Evolutionary conservation across 1,284 basidiomycete species (phyloP).

Genomic region (Malassezia pachydermatis): DNA sequence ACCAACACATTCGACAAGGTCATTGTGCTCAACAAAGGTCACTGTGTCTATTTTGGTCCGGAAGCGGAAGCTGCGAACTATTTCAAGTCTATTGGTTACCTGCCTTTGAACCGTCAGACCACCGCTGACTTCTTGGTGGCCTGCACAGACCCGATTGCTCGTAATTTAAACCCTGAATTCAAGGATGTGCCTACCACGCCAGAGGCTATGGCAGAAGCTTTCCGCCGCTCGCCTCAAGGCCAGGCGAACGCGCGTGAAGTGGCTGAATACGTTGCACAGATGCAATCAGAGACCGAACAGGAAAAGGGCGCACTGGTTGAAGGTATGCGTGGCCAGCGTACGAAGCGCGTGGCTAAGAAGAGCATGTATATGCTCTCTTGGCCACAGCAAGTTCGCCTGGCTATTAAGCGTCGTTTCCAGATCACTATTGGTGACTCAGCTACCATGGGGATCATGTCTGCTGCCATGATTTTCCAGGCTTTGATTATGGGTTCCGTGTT

Average conservation of each 20-base stretch:
- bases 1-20: constrained; percentile 40
- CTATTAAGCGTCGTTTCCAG: constrained; percentile 60
- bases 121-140: constrained; percentile 46
- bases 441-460: constrained; percentile 45
- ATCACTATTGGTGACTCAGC: constrained; percentile 58
- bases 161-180: constrained; percentile 44
- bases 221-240: constrained; percentile 23
- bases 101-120: constrained; percentile 50
- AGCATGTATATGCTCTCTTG: constrained; percentile 30
- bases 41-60: constrained; percentile 46
- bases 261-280: constrained; percentile 22
- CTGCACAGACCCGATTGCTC: constrained; percentile 50
- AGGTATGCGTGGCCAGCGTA: constrained; percentile 25
- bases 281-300: constrained; percentile 13
- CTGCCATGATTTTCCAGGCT: constrained; percentile 52
- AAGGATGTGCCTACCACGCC: constrained; percentile 36
- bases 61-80: constrained; percentile 25
- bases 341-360: constrained; percentile 18
- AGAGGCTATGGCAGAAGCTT: constrained; percentile 29
- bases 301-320: not conserved
- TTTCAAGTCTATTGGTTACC: constrained; percentile 34
- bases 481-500: constrained; percentile 70
- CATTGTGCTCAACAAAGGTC: constrained; percentile 30
- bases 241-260: constrained; percentile 23
- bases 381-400: constrained; percentile 55